phyloP scores from a whole-genome alignment of 2,329 filamentous ascomycete genomes.

The Fusarium tuaranense region DNA sequence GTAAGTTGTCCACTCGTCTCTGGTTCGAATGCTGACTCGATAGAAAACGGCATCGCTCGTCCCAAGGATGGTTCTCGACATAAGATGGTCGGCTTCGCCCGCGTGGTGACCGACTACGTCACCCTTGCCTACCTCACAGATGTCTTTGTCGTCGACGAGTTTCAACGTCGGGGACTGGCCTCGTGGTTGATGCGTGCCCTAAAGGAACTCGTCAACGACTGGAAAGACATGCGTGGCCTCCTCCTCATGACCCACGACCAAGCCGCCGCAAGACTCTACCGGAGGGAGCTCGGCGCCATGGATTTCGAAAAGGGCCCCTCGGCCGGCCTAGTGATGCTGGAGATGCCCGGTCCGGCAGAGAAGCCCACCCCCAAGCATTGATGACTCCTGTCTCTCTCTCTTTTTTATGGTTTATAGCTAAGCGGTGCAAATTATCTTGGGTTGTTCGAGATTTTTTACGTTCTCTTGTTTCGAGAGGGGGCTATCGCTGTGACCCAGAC shows the following conservation, averaged over 20 bases:
- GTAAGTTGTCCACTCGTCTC: slow-evolving; percentile 40
- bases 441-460: slow-evolving; percentile 27
- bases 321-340: slow-evolving; percentile 54
- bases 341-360: slow-evolving; percentile 53
- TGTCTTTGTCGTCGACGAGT: slow-evolving; percentile 71
- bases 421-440: slow-evolving; percentile 36
- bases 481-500: slow-evolving; percentile 47
- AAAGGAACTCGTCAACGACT: slow-evolving; percentile 65
- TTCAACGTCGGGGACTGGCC: slow-evolving; percentile 72
- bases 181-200: slow-evolving; percentile 73
- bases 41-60: slow-evolving; percentile 49
- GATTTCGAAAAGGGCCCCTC: slow-evolving; percentile 58
- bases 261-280: slow-evolving; percentile 58
- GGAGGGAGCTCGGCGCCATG: slow-evolving; percentile 58
- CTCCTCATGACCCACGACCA: slow-evolving; percentile 65
- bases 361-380: slow-evolving; percentile 51
- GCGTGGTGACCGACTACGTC: slow-evolving; percentile 76
- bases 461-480: slow-evolving; percentile 5
- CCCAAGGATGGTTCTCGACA: slow-evolving; percentile 47
- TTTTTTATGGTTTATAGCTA: slow-evolving; percentile 24
- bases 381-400: slow-evolving; percentile 28
- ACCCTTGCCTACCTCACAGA: slow-evolving; percentile 77
- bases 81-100: slow-evolving; percentile 55
- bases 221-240: slow-evolving; percentile 70
- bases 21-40: slow-evolving; percentile 10